Conservation (phyloP, 306 rosid genomes). For the Lithocarpus polystachyus region DNA sequence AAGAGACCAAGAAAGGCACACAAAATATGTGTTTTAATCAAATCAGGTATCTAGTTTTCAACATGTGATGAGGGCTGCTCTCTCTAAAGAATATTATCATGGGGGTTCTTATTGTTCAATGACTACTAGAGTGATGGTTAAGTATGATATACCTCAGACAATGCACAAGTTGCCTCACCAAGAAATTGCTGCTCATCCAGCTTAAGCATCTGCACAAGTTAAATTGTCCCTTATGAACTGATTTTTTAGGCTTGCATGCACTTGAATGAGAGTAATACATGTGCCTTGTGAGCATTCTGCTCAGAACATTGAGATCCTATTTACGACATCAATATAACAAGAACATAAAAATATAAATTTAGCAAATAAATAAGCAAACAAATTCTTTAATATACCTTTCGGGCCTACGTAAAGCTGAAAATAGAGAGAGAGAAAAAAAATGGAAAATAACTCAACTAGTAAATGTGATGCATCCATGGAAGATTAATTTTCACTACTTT, state of each 20-base stretch:
- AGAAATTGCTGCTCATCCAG: constrained; percentile 96
- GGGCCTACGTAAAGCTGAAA: background rate
- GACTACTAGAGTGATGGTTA: background rate
- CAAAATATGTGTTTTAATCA: background rate
- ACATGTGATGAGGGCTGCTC: background rate
- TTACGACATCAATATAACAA: background rate
- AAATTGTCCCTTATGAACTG: constrained; percentile 10
- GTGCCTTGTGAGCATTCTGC: background rate
- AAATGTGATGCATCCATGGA: background rate
- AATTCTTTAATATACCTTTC: background rate
- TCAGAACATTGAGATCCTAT: background rate
- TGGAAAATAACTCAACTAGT: background rate
- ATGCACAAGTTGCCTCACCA: constrained; percentile 84
- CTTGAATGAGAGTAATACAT: background rate
- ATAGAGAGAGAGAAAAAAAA: background rate
- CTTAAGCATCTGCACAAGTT: constrained; percentile 77
- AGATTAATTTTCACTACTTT: too few species aligned
- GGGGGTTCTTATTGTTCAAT: constrained; percentile 11
- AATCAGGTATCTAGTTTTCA: background rate
- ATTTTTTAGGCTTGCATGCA: background rate
- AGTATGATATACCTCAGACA: constrained; percentile 72
- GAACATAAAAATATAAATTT: background rate
- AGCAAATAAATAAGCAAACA: background rate
- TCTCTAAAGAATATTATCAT: background rate
- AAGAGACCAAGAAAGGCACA: background rate